These are phyloP conservation scores for Colletotrichum viniferum DNA, from an alignment of 2,329 filamentous ascomycete species.

Conservation along the genomic window DNA sequence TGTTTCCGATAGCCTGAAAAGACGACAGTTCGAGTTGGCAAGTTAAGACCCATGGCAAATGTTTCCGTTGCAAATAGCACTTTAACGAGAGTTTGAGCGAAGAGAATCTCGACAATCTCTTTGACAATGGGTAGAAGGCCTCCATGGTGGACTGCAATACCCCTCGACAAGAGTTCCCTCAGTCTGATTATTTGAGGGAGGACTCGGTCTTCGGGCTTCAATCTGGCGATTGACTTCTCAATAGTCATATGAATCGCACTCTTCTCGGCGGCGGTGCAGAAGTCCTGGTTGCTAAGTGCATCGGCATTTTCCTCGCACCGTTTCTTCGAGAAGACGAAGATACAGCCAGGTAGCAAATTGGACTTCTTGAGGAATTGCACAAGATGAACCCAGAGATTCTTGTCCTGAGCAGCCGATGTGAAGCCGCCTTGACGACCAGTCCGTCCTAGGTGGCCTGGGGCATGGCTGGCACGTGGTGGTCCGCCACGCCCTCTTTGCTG, in stretches of 20 bases:
- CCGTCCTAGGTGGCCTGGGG: slow-evolving; percentile 85
- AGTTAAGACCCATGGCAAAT: slow-evolving; percentile 96
- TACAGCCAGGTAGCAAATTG: slow-evolving; percentile 86
- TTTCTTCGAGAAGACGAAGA: slow-evolving; percentile 99
- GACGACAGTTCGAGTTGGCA: slow-evolving; percentile 94
- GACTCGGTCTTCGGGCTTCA: slow-evolving; percentile 87
- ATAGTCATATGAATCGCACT: slow-evolving; percentile 98
- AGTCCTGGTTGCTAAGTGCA: slow-evolving; percentile 92
- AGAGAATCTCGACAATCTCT: slow-evolving; percentile 95
- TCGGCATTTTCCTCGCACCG: slow-evolving; percentile 97
- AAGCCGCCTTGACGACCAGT: slow-evolving; percentile 84
- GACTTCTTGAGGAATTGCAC: slow-evolving; percentile 90
- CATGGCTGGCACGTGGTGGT: slow-evolving; percentile 64
- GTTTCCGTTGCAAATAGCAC: slow-evolving; percentile 97
- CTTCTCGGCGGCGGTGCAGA: slow-evolving; percentile 91
- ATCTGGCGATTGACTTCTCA: slow-evolving; percentile 87
- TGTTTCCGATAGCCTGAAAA: slow-evolving; percentile 98
- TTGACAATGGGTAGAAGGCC: slow-evolving; percentile 96
- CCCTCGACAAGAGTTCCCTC: slow-evolving; percentile 82
- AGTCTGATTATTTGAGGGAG: slow-evolving; percentile 93
- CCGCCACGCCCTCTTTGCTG: slow-evolving; percentile 61
- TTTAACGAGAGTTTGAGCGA: slow-evolving; percentile 93
- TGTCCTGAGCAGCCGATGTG: slow-evolving; percentile 90
- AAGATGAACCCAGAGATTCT: slow-evolving; percentile 94
- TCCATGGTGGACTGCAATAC: slow-evolving; percentile 95